phyloP scores from a whole-genome alignment of 1,284 basidiomycete genomes.

The Pyrrhoderma lamaoense region DNA sequence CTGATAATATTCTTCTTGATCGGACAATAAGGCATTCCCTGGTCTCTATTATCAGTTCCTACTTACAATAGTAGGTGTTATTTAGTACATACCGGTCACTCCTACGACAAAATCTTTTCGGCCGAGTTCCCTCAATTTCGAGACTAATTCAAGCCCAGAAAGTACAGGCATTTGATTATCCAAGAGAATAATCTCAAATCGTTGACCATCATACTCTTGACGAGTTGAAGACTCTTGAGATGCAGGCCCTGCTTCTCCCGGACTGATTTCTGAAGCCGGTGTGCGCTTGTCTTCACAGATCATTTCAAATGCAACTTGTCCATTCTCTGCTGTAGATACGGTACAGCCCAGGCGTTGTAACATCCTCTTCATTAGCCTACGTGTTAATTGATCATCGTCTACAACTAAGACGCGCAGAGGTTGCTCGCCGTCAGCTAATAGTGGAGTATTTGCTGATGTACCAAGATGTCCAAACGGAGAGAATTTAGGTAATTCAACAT shows the following conservation, averaged over 20 bases:
- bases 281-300: slow-evolving; percentile 28
- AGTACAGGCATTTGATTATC: slow-evolving; percentile 87
- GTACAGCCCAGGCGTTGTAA: slow-evolving; percentile 37
- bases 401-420: slow-evolving; percentile 23
- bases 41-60: too few species aligned
- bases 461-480: slow-evolving; percentile 8
- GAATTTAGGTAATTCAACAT: slow-evolving; percentile 17
- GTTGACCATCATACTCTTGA: slow-evolving; percentile 13
- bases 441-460: neutral
- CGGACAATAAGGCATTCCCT: slow-evolving; percentile 19
- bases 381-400: slow-evolving; percentile 32
- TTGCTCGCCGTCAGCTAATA: slow-evolving; percentile 1
- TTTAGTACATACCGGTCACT: slow-evolving; percentile 50
- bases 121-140: slow-evolving; percentile 58
- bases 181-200: slow-evolving; percentile 70
- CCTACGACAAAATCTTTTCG: slow-evolving; percentile 73
- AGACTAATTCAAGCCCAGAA: slow-evolving; percentile 68
- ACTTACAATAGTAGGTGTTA: too few species aligned
- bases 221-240: neutral
- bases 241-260: neutral
- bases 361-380: slow-evolving; percentile 41
- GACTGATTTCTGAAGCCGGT: slow-evolving; percentile 22
- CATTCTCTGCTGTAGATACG: slow-evolving; percentile 40
- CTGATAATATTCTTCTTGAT: slow-evolving; percentile 21
- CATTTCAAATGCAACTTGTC: slow-evolving; percentile 37